These are phyloP conservation scores for Aspergillus haitiensis DNA, from an alignment of 495 filamentous ascomycete species.

Conservation along the genomic window DNA sequence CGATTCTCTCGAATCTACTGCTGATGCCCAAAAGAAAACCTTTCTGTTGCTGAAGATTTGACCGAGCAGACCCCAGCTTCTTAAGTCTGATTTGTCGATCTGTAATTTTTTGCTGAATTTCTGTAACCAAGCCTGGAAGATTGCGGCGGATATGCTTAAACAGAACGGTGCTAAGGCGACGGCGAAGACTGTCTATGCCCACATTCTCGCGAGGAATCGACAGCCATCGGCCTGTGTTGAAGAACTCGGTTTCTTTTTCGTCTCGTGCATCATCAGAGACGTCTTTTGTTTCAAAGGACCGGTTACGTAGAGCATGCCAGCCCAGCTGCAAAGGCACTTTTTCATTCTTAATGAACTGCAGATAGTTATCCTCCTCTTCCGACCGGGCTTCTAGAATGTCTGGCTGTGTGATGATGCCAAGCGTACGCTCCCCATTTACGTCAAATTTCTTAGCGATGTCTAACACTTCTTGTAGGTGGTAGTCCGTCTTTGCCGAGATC, in stretches of 20 bases:
- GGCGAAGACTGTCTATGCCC: slow-evolving; percentile 41
- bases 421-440: slow-evolving; percentile 43
- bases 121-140: slow-evolving; percentile 34
- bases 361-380: slow-evolving; percentile 48
- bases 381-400: slow-evolving; percentile 37
- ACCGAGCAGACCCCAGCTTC: slow-evolving; percentile 51
- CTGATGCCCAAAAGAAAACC: slow-evolving; percentile 54
- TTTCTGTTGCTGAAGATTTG: slow-evolving; percentile 51
- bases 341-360: slow-evolving; percentile 59
- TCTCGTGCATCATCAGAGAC: slow-evolving; percentile 32
- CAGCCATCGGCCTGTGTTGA: slow-evolving; percentile 39
- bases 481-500: slow-evolving; percentile 53
- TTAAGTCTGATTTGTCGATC: slow-evolving; percentile 29
- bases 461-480: slow-evolving; percentile 52
- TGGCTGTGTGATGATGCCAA: slow-evolving; percentile 55
- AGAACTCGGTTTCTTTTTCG: slow-evolving; percentile 33
- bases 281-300: slow-evolving; percentile 42
- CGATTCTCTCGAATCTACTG: slow-evolving; percentile 50
- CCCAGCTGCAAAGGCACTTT: slow-evolving; percentile 63
- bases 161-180: slow-evolving; percentile 43
- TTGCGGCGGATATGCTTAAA: slow-evolving; percentile 44
- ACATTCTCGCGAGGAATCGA: slow-evolving; percentile 24
- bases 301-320: slow-evolving; percentile 69
- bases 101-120: slow-evolving; percentile 32
- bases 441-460: slow-evolving; percentile 44